Percentiles rank a stretch among this genome's conserved stretches.
Evolutionary conservation across 495 filamentous ascomycete species (phyloP).

Genomic region (Cenococcum geophilum): DNA sequence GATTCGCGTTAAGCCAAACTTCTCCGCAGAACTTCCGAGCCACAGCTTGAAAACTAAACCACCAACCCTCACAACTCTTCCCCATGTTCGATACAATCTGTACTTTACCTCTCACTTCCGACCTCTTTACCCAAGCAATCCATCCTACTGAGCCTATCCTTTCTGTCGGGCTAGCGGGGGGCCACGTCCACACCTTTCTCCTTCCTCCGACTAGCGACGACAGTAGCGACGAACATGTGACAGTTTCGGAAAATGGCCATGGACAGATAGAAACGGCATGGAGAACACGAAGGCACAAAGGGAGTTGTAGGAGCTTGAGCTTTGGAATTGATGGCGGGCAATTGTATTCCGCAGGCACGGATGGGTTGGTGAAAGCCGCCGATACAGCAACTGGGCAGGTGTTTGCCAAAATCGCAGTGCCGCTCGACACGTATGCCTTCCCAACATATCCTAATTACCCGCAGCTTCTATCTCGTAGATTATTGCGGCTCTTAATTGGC

Average conservation of each 20-base stretch:
- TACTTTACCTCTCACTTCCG: conserved; percentile 76
- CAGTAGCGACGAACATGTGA: conserved; percentile 37
- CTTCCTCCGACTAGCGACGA: conserved; percentile 53
- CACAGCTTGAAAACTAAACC: no score
- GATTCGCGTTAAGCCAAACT: no score
- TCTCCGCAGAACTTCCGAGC: no score
- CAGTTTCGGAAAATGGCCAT: conserved; percentile 44
- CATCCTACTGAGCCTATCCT: conserved; percentile 79
- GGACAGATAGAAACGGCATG: conserved; percentile 76
- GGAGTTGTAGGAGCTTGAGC: conserved; percentile 72
- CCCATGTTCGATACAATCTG: conserved; percentile 79
- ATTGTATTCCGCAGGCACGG: conserved; percentile 84
- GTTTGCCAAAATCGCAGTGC: conserved; percentile 65
- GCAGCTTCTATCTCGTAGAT: neutral
- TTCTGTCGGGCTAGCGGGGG: conserved; percentile 74
- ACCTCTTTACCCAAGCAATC: conserved; percentile 82
- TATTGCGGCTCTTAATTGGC: neutral
- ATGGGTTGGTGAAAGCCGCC: conserved; percentile 84
- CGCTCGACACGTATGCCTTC: conserved; percentile 34
- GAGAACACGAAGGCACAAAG: conserved; percentile 85
- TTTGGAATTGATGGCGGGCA: conserved; percentile 70
- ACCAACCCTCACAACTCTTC: neutral
- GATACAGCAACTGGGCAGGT: conserved; percentile 74
- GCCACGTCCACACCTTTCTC: conserved; percentile 81
- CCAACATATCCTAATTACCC: neutral